phyloP scores from a whole-genome alignment of 257 asterid species.

The Misopates orontium region DNA sequence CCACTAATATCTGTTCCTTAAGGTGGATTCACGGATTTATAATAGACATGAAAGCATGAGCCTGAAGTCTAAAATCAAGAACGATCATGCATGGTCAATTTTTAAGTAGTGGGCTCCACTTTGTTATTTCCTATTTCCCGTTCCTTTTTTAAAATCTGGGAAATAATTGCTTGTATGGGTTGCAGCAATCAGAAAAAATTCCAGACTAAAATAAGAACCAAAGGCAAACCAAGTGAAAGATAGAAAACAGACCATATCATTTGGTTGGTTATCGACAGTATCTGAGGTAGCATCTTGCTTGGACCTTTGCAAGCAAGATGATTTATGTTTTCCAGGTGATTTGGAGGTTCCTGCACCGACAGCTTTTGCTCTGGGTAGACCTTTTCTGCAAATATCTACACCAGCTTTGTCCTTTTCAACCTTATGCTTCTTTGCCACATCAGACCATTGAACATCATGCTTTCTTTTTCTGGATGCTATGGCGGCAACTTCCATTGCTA shows the following conservation, averaged over 20 bases:
- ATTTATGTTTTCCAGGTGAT: slow-evolving; percentile 37
- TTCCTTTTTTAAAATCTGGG: neutral
- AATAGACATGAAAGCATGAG: neutral
- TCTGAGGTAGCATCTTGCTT: slow-evolving; percentile 30
- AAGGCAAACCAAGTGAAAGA: slow-evolving; percentile 10
- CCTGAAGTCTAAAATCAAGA: neutral
- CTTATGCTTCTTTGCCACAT: slow-evolving; percentile 39
- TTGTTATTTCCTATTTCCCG: neutral
- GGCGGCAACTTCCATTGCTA: slow-evolving; percentile 35
- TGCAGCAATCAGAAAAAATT: neutral
- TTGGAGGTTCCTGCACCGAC: slow-evolving; percentile 36
- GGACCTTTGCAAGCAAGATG: slow-evolving; percentile 23
- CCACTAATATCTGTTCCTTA: slow-evolving; percentile 2
- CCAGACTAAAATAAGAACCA: slow-evolving; percentile 11
- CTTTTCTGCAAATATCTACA: slow-evolving; percentile 31
- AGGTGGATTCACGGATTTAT: neutral
- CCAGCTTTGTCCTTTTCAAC: slow-evolving; percentile 38
- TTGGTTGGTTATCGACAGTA: slow-evolving; percentile 35
- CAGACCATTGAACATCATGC: slow-evolving; percentile 18
- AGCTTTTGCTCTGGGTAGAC: slow-evolving; percentile 31
- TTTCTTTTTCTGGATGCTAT: slow-evolving; percentile 47
- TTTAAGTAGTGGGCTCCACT: neutral
- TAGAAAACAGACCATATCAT: slow-evolving; percentile 46
- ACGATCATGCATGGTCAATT: neutral
- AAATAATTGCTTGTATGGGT: neutral